Evolutionary conservation across 768 basidiomycete genomes (phyloP).

Genomic region (Boletus reticulatus): DNA sequence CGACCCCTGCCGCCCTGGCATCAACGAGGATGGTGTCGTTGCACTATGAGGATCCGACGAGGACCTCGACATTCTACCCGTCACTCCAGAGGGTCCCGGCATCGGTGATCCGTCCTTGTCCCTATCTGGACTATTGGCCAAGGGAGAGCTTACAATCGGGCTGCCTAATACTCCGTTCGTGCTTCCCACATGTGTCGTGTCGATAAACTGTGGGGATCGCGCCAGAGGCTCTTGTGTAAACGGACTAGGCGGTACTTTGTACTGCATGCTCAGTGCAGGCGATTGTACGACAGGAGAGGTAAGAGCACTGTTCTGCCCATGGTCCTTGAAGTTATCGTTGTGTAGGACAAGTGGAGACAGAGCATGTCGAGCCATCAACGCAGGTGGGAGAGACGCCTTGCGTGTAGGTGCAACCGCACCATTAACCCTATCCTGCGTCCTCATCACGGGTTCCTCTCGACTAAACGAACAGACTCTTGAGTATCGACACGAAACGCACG

Average conservation of each 20-base stretch:
- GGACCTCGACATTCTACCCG: constrained; percentile 13
- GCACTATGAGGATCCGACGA: constrained; percentile 9
- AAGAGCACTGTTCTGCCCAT: not conserved
- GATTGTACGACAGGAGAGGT: constrained; percentile 30
- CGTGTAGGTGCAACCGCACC: not conserved
- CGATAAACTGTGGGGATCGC: constrained; percentile 3
- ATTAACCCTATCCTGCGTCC: not conserved
- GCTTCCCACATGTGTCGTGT: not conserved
- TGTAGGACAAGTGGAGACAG: constrained; percentile 20
- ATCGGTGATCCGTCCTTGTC: constrained; percentile 23
- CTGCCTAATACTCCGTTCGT: constrained; percentile 7
- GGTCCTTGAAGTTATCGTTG: not conserved
- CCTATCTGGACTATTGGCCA: constrained; percentile 8
- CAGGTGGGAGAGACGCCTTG: constrained; percentile 15
- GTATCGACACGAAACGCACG: not conserved
- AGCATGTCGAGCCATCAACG: constrained; percentile 19
- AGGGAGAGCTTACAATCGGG: constrained; percentile 11
- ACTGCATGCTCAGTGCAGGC: constrained; percentile 31
- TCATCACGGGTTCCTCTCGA: constrained; percentile 24
- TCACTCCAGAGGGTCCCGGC: not conserved
- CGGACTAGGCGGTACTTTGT: constrained; percentile 38
- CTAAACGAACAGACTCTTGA: constrained; percentile 7
- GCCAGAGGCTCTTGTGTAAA: constrained; percentile 26
- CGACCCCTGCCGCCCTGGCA: constrained; percentile 14
- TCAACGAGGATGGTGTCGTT: constrained; percentile 12